Conservation (phyloP, 805 yeast genomes). For the Saccharomycopsis sp. region DNA sequence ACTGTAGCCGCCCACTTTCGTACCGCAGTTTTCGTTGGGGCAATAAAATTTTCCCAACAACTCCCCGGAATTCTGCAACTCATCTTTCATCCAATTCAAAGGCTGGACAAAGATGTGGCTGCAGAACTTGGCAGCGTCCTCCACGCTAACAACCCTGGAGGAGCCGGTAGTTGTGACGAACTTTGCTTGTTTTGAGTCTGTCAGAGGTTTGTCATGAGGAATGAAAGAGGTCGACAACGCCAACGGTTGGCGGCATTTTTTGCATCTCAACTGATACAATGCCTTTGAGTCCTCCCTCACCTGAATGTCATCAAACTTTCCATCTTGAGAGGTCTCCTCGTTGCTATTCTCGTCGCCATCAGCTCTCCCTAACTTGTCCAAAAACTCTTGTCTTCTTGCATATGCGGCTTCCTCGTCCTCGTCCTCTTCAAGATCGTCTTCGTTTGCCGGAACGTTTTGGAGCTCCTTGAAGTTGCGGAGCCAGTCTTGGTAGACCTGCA, state of each 20-base stretch:
- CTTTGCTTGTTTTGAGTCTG: constrained; percentile 53
- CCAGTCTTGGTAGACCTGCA: constrained; percentile 27
- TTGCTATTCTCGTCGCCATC: neutral
- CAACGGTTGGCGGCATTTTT: constrained; percentile 64
- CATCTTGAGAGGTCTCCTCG: constrained; percentile 17
- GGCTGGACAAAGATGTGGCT: constrained; percentile 89
- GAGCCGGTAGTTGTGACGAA: constrained; percentile 57
- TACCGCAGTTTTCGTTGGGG: constrained; percentile 55
- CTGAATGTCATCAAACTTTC: constrained; percentile 19
- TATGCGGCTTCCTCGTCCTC: too few species aligned
- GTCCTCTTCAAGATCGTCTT: neutral
- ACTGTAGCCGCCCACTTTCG: constrained; percentile 83
- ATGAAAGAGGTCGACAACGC: constrained; percentile 58
- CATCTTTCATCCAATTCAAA: constrained; percentile 81
- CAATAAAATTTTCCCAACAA: constrained; percentile 83
- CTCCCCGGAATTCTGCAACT: constrained; percentile 55
- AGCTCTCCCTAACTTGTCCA: too few species aligned
- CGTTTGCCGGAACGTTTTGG: too few species aligned
- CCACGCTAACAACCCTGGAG: constrained; percentile 47
- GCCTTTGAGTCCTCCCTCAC: constrained; percentile 24
- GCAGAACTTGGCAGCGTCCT: constrained; percentile 53
- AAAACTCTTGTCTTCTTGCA: too few species aligned
- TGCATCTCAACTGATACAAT: constrained; percentile 66
- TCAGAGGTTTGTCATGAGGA: constrained; percentile 57
- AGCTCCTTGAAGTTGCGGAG: too few species aligned